Evolutionary conservation across 768 basidiomycete species (phyloP), one percentile per base, ranked within the genome.

Genomic region (Dioszegia aurantiaca): DNA sequence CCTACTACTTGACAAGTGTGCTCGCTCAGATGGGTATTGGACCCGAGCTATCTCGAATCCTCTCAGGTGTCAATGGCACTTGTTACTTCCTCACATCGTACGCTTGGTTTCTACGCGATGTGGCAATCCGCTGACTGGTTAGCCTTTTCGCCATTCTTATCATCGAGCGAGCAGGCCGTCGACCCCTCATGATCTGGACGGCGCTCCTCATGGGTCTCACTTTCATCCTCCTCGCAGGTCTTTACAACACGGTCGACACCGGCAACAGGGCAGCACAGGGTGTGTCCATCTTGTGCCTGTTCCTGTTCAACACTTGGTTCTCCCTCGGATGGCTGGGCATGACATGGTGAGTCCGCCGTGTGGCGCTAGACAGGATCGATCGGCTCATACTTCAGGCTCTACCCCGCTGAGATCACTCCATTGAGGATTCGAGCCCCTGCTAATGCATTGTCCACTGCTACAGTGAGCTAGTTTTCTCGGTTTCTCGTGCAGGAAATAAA

Each of bases 281-380:
- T 42, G 78, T 81, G 16, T 83, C 84, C 26, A 78, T 82, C 0
- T 79, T 86, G 33, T 68, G 85, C 2, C 73, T 87, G 1, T 86
- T 87, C 69, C 81, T 85, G n/a, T 87, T 85, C 80, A 86, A 86
- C 72, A 83, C 83, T 16, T 83, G 84, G 77, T 87, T 87, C 67
- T 85, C 85, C 0, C 75, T 85, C 53, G 85, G 85, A 0, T 87
- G 85, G 85, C 72, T 86, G 40, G 84, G 85, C 17, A 84, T 86
- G 82, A 84, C 86, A 0, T 86, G 85, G 69, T 53, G 24, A 23
- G 51, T n/a, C 21, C n/a, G n/a, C n/a, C n/a, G n/a, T n/a, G n/a
- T n/a, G n/a, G n/a, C n/a, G n/a, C n/a, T n/a, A n/a, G n/a, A n/a
- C n/a, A n/a, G n/a, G n/a, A n/a, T n/a, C n/a, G n/a, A n/a, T 3